These are phyloP conservation scores for Ustilago esculenta DNA, from an alignment of 1,284 basidiomycete species.

Conservation along the genomic window DNA sequence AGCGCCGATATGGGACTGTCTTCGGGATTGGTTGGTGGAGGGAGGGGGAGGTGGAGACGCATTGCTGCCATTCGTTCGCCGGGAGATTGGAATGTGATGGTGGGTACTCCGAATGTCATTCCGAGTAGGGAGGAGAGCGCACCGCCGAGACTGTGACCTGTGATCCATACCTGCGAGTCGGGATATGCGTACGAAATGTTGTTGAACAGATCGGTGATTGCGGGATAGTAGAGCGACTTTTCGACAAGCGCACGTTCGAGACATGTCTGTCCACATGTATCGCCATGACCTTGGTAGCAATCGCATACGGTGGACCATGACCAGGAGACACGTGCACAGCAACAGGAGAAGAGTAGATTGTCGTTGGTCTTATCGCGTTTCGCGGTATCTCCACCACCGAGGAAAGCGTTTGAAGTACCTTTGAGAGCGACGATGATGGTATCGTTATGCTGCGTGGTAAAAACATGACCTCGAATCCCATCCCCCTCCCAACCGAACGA, in stretches of 20 bases:
- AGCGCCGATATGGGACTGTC: conserved; percentile 50
- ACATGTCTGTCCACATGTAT: conserved; percentile 81
- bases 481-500: conserved; percentile 94
- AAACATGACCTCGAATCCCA: conserved; percentile 88
- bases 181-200: conserved; percentile 89
- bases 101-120: conserved; percentile 89
- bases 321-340: conserved; percentile 92
- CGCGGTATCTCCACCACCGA: conserved; percentile 83
- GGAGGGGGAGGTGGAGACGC: conserved; percentile 84
- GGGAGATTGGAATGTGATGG: conserved; percentile 88
- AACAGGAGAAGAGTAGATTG: conserved; percentile 97
- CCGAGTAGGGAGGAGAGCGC: conserved; percentile 86
- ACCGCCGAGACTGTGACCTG: conserved; percentile 90
- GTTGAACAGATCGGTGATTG: conserved; percentile 75
- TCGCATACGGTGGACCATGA: conserved; percentile 94
- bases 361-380: conserved; percentile 94
- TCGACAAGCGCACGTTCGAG: conserved; percentile 80
- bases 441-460: conserved; percentile 72
- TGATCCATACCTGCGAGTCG: conserved; percentile 88
- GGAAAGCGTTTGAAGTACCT: conserved; percentile 83
- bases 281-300: conserved; percentile 73
- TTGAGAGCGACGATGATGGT: conserved; percentile 92
- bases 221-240: conserved; percentile 89
- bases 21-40: conserved; percentile 65
- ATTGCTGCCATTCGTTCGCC: conserved; percentile 86